A percentile compares a stretch with the other conserved stretches of the same genome.
Conservation (phyloP, 805 yeast species). For the Ogataea trehaloabstinens region DNA sequence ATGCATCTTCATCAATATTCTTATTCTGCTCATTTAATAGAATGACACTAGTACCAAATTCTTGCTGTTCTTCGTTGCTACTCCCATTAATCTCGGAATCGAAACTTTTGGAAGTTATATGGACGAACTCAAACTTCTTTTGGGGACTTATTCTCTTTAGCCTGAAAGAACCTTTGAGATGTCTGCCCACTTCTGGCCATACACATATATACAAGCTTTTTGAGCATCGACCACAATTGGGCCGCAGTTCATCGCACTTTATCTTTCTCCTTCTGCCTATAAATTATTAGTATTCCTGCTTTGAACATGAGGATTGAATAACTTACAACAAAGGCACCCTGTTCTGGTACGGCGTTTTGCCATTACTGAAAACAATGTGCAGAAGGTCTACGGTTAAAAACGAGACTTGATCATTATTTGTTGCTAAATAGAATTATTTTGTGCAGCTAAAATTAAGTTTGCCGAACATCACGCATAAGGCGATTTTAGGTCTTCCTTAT, state of each 20-base stretch:
- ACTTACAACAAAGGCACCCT: slow-evolving; percentile 29
- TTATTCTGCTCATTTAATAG: not conserved
- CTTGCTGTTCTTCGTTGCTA: not conserved
- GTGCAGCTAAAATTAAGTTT: too few relatives aligned
- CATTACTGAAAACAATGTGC: too few relatives aligned
- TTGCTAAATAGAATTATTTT: too few relatives aligned
- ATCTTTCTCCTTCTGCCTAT: slow-evolving; percentile 24
- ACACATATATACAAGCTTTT: slow-evolving; percentile 11
- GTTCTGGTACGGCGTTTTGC: too few relatives aligned
- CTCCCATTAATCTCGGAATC: not conserved
- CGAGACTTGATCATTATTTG: too few relatives aligned
- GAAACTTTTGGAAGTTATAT: not conserved
- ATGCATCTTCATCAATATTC: not conserved
- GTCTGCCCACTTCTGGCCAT: slow-evolving; percentile 17
- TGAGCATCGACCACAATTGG: slow-evolving; percentile 18
- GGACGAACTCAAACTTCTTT: slow-evolving; percentile 3
- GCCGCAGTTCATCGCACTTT: slow-evolving; percentile 24
- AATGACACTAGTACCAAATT: not conserved
- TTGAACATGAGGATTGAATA: not conserved
- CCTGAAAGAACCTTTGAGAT: slow-evolving; percentile 15
- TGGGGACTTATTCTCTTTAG: slow-evolving; percentile 8
- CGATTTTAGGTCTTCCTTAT: too few relatives aligned
- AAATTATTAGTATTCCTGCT: not conserved
- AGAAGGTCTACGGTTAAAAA: too few relatives aligned
- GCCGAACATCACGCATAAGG: too few relatives aligned